phyloP scores from a whole-genome alignment of 1,284 basidiomycete species.

The Marasmius oreades region DNA sequence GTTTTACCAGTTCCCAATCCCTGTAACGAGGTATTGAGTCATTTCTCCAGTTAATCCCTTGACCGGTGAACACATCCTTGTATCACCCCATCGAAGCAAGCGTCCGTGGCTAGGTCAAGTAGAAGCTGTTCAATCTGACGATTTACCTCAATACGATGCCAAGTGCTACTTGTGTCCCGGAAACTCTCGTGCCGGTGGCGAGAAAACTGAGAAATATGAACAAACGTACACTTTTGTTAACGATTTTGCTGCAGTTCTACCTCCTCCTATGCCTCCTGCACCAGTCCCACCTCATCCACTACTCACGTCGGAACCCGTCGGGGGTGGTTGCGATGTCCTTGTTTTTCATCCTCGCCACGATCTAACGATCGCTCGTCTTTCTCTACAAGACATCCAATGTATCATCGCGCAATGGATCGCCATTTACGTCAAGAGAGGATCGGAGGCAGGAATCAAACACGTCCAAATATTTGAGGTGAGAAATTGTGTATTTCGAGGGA shows the following conservation, averaged over 20 bases:
- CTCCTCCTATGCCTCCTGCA: conserved; percentile 47
- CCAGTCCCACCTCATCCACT: conserved; percentile 56
- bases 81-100: conserved; percentile 81
- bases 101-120: conserved; percentile 86
- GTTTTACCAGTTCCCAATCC: conserved; percentile 20
- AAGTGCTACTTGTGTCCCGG: conserved; percentile 91
- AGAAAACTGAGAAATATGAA: conserved; percentile 67
- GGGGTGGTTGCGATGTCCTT: conserved; percentile 87
- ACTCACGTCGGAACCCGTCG: conserved; percentile 67
- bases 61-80: conserved; percentile 75
- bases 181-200: conserved; percentile 77
- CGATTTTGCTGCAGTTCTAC: conserved; percentile 83
- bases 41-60: conserved; percentile 65
- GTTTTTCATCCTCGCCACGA: conserved; percentile 91
- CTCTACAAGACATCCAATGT: conserved; percentile 55
- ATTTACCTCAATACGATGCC: conserved; percentile 70
- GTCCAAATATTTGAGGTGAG: conserved; percentile 88
- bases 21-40: conserved; percentile 1
- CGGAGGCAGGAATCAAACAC: conserved; percentile 67
- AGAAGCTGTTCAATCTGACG: conserved; percentile 55
- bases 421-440: conserved; percentile 64
- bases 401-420: conserved; percentile 78
- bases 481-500: background rate
- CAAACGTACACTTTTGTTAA: conserved; percentile 79
- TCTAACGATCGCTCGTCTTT: conserved; percentile 81